phyloP scores from a whole-genome alignment of 192 early-diverging fungal species.

The Podila epicladia region DNA sequence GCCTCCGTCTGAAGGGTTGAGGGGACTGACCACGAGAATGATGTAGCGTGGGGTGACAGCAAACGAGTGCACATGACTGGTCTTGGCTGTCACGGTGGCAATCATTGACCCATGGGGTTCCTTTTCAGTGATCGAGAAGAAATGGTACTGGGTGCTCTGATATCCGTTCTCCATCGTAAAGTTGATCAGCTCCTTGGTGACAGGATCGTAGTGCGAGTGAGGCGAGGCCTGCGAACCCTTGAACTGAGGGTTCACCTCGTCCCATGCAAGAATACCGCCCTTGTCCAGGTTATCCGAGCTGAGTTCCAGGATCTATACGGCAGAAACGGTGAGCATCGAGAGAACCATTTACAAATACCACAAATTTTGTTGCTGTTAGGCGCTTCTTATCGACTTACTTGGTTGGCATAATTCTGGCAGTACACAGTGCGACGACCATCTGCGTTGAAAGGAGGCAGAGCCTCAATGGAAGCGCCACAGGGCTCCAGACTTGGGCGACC shows the following conservation, averaged over 20 bases:
- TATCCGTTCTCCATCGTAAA: conserved; percentile 79
- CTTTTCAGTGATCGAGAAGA: conserved; percentile 69
- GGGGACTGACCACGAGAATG: conserved; percentile 67
- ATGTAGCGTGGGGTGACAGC: conserved; percentile 78
- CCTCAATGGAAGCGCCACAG: conserved; percentile 69
- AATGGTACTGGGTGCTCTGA: conserved; percentile 72
- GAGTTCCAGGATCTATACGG: conserved; percentile 66
- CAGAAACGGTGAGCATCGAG: neutral
- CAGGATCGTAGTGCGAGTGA: conserved; percentile 74
- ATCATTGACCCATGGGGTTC: conserved; percentile 72
- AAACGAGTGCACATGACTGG: conserved; percentile 82
- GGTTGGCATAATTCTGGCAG: conserved; percentile 74
- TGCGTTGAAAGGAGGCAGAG: conserved; percentile 60
- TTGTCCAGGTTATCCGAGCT: conserved; percentile 74
- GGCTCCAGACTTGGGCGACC: conserved; percentile 72
- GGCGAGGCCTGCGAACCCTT: conserved; percentile 72
- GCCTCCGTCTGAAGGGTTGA: conserved; percentile 68
- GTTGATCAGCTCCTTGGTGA: conserved; percentile 79
- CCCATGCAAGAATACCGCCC: conserved; percentile 64
- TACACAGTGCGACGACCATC: conserved; percentile 72
- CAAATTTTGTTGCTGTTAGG: neutral
- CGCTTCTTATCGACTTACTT: conserved; percentile 43
- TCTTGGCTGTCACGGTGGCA: conserved; percentile 68
- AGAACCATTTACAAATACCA: neutral
- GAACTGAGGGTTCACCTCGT: conserved; percentile 71